Percentiles rank a stretch among this genome's conserved stretches.
These are phyloP conservation scores for Botryosphaeria dothidea DNA, from an alignment of 2,329 filamentous ascomycete species.

Conservation along the genomic window DNA sequence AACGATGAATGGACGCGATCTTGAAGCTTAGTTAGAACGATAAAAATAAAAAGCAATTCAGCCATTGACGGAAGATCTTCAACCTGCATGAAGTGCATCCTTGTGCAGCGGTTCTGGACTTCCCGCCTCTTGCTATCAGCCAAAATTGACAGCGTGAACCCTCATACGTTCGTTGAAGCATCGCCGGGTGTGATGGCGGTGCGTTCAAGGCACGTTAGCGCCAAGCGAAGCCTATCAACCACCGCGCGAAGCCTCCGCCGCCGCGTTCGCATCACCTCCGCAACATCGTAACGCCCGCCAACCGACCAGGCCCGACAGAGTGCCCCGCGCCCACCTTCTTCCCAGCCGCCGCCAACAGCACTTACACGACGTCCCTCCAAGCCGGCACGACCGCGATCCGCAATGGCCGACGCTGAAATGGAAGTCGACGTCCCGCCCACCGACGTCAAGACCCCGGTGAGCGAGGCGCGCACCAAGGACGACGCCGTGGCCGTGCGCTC, in stretches of 20 bases:
- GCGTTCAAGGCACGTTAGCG: not conserved
- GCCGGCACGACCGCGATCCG: not conserved
- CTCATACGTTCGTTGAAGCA: not conserved
- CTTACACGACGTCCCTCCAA: not conserved
- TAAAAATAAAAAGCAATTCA: not conserved
- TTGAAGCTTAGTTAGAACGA: not conserved
- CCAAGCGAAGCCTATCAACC: slow-evolving; percentile 14
- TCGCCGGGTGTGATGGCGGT: slow-evolving; percentile 2
- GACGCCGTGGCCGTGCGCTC: slow-evolving; percentile 75
- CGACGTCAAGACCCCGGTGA: not conserved
- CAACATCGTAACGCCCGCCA: not conserved
- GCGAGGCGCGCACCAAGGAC: slow-evolving; percentile 70
- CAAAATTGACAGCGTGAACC: not conserved
- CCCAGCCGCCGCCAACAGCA: not conserved
- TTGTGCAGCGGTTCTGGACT: not conserved
- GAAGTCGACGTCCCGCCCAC: slow-evolving; percentile 11
- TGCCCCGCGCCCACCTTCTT: not conserved
- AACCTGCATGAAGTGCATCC: not conserved
- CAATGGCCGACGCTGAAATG: slow-evolving; percentile 16
- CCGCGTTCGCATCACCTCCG: not conserved
- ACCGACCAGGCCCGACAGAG: not conserved
- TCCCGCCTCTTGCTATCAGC: not conserved
- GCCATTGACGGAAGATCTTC: not conserved
- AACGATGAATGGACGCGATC: not conserved
- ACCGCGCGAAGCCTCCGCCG: not conserved